phyloP scores from a whole-genome alignment of 306 rosid species.

The Sindora glabra region DNA sequence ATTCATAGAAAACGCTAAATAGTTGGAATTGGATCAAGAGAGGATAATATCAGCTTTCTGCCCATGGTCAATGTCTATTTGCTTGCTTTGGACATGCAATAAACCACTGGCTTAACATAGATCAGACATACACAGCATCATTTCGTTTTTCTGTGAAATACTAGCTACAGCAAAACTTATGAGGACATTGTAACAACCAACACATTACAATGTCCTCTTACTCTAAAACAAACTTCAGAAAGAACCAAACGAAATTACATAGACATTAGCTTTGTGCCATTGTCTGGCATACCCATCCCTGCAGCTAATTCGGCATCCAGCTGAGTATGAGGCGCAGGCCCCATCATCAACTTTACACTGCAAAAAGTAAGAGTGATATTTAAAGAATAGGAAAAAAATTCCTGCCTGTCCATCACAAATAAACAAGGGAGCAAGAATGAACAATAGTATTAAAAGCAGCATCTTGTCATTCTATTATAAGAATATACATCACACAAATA shows the following conservation, averaged over 20 bases:
- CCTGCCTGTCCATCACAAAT: neutral
- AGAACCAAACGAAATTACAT: constrained; percentile 19
- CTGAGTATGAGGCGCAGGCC: constrained; percentile 85
- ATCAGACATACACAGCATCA: too few species aligned
- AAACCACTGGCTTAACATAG: too few species aligned
- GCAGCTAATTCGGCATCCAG: constrained; percentile 88
- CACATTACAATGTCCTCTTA: neutral
- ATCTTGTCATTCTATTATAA: too few species aligned
- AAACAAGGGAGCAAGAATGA: neutral
- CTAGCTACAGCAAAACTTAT: neutral
- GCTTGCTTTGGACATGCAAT: too few species aligned
- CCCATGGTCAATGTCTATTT: too few species aligned
- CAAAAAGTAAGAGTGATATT: constrained; percentile 17
- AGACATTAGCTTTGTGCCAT: constrained; percentile 87
- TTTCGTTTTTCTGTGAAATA: too few species aligned
- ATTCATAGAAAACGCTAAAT: too few species aligned
- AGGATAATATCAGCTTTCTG: too few species aligned
- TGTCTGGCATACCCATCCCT: constrained; percentile 98
- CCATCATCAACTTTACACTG: constrained; percentile 69
- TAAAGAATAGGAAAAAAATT: constrained; percentile 16
- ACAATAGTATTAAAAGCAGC: too few species aligned
- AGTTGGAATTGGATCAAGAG: too few species aligned
- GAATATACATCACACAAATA: too few species aligned
- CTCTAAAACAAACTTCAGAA: neutral
- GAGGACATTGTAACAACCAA: neutral